A percentile compares a stretch with the other conserved stretches of the same genome.
Evolutionary conservation across 768 basidiomycete species (phyloP).

Genomic region (Psilocybe cyanescens): DNA sequence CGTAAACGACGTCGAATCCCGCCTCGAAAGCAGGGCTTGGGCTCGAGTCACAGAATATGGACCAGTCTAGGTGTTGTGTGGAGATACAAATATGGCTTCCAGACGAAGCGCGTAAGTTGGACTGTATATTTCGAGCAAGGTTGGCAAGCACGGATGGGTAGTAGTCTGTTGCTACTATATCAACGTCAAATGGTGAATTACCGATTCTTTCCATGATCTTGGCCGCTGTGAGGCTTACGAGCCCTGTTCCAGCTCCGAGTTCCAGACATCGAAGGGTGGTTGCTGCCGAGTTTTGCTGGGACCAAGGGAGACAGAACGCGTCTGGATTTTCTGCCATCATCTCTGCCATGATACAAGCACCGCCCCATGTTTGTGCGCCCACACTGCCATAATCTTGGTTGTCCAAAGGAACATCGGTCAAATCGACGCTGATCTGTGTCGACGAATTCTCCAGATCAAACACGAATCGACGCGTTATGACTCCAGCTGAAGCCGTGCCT

Average conservation of each 20-base stretch:
- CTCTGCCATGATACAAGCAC: constrained; percentile 80
- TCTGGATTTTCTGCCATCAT: constrained; percentile 53
- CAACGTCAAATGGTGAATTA: constrained; percentile 15
- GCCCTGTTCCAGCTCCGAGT: constrained; percentile 84
- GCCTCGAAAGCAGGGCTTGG: constrained; percentile 28
- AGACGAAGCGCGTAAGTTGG: constrained; percentile 47
- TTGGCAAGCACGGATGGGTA: constrained; percentile 77
- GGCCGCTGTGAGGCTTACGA: constrained; percentile 67
- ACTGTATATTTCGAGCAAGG: constrained; percentile 58
- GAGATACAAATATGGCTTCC: constrained; percentile 21
- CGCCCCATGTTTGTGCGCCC: constrained; percentile 90
- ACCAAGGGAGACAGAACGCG: constrained; percentile 42
- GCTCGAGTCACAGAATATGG: constrained; percentile 27
- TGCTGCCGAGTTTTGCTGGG: neutral
- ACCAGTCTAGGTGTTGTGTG: constrained; percentile 64
- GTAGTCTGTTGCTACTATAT: constrained; percentile 75
- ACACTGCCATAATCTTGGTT: constrained; percentile 73
- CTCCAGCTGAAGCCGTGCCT: constrained; percentile 66
- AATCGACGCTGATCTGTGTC: constrained; percentile 35
- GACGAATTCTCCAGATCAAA: constrained; percentile 36
- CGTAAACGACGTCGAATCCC: constrained; percentile 73
- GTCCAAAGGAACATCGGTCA: constrained; percentile 73
- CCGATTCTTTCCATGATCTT: constrained; percentile 41
- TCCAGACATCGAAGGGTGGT: constrained; percentile 60
- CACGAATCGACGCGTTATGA: constrained; percentile 51